Base-by-base conservation (phyloP, 306 rosid species). In the Luffa acutangula region DNA sequence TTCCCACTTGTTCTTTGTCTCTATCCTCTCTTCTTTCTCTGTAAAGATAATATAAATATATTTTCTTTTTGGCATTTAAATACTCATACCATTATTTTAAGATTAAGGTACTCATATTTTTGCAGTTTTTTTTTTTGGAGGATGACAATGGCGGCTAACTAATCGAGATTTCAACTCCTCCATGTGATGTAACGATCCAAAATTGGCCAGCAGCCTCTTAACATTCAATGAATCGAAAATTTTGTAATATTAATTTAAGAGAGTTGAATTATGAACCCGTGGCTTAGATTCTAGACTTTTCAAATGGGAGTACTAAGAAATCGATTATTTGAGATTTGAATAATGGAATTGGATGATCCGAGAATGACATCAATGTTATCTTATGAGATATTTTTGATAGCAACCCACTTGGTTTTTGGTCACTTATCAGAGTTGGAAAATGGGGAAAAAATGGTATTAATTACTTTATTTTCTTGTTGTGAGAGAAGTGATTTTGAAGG, bases 121-220 rank as follows among this genome's bases (percentile, higher is more conserved):
- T 20, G 18, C 45, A 66, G 39, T 66, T 17, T 1, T 39, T 66
- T 66, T 70, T 43, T 70, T 43, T 71, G 77, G 57, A 48, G 58
- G 34, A 72, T 72, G 77, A 72, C 77, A 5, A 7, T 1, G 77
- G 77, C 77, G 77, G 77, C 77, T 72, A 70, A 70, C 36, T 10
- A 36, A 62, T 62, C 7, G 6, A 64, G 71, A 64, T 64, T 64
- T 64, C 71, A 64, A 36, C 45, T 36, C 3, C 71, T 15, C 77
- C 77, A 72, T 48, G 58, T 72, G 77, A 72, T 9, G 12, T 6
- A 46, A 36, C 9, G 71, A 64, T 64, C 76, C 39, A 41, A 20
- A 41, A 70, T 37, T 20, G 76, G n/a, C 12, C 39, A 72, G 77
- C 77, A 25, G 53, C 77, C 58, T 7, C 12, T 46, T 3, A 5